A percentile compares a stretch with the other conserved stretches of the same genome.
These are phyloP conservation scores for Handroanthus guayacan DNA, from an alignment of 257 asterid genomes.

Conservation along the genomic window DNA sequence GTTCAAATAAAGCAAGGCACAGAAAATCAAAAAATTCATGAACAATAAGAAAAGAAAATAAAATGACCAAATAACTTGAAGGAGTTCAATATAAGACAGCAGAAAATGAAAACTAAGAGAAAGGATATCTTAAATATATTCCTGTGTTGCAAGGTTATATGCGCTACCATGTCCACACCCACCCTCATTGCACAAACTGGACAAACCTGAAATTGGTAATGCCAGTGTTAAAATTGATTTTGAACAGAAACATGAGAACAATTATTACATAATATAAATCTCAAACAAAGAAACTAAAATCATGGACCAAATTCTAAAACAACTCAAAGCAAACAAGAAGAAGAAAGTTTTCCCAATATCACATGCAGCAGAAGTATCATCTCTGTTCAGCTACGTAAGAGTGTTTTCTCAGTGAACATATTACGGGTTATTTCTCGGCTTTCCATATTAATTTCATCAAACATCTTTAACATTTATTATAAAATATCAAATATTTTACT, in stretches of 20 bases:
- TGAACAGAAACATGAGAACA: background rate
- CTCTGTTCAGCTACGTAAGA: background rate
- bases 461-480: background rate
- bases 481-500: background rate
- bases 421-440: background rate
- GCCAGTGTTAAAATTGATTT: constrained; percentile 21
- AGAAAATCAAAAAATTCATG: background rate
- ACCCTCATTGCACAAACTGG: constrained; percentile 91
- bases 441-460: background rate
- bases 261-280: no score
- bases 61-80: background rate
- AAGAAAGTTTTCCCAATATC: background rate
- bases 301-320: background rate
- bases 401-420: background rate
- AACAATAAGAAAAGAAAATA: background rate
- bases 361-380: background rate
- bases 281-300: background rate
- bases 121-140: constrained; percentile 84
- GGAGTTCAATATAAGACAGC: background rate
- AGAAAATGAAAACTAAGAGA: constrained; percentile 3
- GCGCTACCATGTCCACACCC: constrained; percentile 97
- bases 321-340: background rate
- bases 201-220: constrained; percentile 73
- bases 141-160: constrained; percentile 90
- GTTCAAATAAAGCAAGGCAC: background rate